Evolutionary conservation across 176 grass and related monocot species (phyloP).

Genomic region (Aechmea fasciata): DNA sequence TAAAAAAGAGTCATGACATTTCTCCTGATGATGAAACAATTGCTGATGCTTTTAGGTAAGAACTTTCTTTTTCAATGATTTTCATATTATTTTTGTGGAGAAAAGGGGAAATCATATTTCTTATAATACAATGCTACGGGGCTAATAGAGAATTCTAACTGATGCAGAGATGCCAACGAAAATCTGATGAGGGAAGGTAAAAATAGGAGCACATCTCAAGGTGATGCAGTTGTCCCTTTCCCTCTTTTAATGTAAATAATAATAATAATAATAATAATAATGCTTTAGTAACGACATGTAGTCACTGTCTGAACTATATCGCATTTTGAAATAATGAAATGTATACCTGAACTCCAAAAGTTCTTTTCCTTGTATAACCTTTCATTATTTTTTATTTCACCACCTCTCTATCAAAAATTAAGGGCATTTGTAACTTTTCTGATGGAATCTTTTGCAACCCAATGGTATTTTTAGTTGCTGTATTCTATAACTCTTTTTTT

Average conservation of each 20-base stretch:
- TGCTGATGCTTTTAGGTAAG: slow-evolving; percentile 75
- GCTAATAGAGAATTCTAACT: slow-evolving; percentile 3
- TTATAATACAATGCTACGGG: background rate
- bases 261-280: slow-evolving; percentile 8
- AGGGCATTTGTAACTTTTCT: too few species aligned
- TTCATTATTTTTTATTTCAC: too few species aligned
- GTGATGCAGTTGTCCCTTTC: slow-evolving; percentile 20
- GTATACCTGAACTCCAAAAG: too few species aligned
- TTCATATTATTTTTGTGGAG: slow-evolving; percentile 6
- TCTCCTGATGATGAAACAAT: slow-evolving; percentile 95
- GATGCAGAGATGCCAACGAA: slow-evolving; percentile 37
- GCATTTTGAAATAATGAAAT: too few species aligned
- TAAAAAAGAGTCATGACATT: slow-evolving; percentile 68
- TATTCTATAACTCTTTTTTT: too few species aligned
- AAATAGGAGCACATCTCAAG: slow-evolving; percentile 30
- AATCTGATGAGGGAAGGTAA: slow-evolving; percentile 37
- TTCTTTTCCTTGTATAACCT: too few species aligned
- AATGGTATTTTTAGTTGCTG: too few species aligned
- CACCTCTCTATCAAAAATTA: too few species aligned
- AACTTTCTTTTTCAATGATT: slow-evolving; percentile 8
- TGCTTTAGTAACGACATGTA: background rate
- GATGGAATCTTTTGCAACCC: background rate
- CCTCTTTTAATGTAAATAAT: slow-evolving; percentile 6
- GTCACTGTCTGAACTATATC: too few species aligned
- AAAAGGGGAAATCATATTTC: background rate